phyloP scores from a whole-genome alignment of 2,329 filamentous ascomycete species.

The Coniochaeta sp. region DNA sequence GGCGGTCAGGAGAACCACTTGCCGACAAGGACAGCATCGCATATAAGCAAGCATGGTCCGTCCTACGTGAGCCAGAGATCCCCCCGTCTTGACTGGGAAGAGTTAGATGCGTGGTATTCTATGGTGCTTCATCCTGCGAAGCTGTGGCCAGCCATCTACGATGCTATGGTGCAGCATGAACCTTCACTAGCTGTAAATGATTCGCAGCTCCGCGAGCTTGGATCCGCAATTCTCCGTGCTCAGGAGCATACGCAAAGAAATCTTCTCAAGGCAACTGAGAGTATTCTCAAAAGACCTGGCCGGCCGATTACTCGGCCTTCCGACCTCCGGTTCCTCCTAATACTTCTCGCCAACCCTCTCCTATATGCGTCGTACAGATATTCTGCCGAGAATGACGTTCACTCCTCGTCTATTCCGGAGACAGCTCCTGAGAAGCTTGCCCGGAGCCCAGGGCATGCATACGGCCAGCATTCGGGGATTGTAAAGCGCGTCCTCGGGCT shows the following conservation, averaged over 20 bases:
- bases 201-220: conserved; percentile 33
- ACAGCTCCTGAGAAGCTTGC: not conserved
- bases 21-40: conserved; percentile 23
- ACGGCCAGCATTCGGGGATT: conserved; percentile 71
- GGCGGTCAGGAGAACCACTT: conserved; percentile 42
- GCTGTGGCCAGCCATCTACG: conserved; percentile 56
- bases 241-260: conserved; percentile 63
- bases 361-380: conserved; percentile 42
- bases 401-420: not conserved
- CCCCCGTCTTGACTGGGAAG: conserved; percentile 68
- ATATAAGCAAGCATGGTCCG: conserved; percentile 22
- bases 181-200: conserved; percentile 22
- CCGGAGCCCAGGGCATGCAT: conserved; percentile 33
- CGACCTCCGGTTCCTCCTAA: conserved; percentile 69
- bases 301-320: conserved; percentile 59
- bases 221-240: conserved; percentile 42
- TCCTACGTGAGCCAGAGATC: conserved; percentile 49
- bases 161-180: conserved; percentile 37
- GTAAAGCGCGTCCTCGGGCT: conserved; percentile 80
- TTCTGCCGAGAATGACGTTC: not conserved
- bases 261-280: conserved; percentile 72
- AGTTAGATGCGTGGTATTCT: conserved; percentile 69
- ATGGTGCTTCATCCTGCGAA: conserved; percentile 59
- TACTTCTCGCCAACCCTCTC: conserved; percentile 73
- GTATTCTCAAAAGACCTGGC: conserved; percentile 71